Conservation (phyloP, 2,329 filamentous ascomycete species). For the Colletotrichum gigasporum region DNA sequence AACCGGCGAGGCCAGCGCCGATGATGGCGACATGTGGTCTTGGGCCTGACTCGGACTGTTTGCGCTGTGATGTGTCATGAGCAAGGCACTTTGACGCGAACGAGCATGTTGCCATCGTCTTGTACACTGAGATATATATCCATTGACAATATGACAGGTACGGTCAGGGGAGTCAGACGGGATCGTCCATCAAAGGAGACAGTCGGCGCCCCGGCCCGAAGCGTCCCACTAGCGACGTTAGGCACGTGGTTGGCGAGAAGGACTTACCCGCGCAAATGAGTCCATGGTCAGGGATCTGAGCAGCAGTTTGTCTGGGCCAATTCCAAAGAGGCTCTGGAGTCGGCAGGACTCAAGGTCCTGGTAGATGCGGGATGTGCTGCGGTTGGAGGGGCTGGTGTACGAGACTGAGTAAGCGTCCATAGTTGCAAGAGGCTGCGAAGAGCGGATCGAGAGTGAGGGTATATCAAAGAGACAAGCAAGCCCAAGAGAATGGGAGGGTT, state of each 20-base stretch:
- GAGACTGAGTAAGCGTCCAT: constrained; percentile 66
- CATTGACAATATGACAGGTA: constrained; percentile 11
- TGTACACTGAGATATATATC: constrained; percentile 1
- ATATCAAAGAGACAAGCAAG: constrained; percentile 5
- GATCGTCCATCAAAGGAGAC: constrained; percentile 9
- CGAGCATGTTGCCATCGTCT: background rate
- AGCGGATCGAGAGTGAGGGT: background rate
- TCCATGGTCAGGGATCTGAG: constrained; percentile 43
- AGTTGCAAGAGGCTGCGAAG: background rate
- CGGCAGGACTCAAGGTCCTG: constrained; percentile 57
- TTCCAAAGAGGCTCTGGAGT: constrained; percentile 44
- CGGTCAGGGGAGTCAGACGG: constrained; percentile 3
- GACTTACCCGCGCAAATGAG: constrained; percentile 47
- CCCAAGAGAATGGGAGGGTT: background rate
- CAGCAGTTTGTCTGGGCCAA: constrained; percentile 40
- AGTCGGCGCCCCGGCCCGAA: constrained; percentile 6
- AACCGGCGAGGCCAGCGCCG: constrained; percentile 74
- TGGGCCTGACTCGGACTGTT: constrained; percentile 32
- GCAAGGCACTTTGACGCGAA: constrained; percentile 1
- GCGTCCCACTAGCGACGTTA: constrained; percentile 26
- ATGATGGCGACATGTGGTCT: constrained; percentile 71
- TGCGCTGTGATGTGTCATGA: constrained; percentile 27
- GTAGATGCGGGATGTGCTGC: constrained; percentile 58
- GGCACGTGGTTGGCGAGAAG: constrained; percentile 19
- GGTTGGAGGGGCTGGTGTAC: constrained; percentile 53